A percentile compares a stretch with the other conserved stretches of the same genome.
These are phyloP conservation scores for Colletotrichum abscissum DNA, from an alignment of 2,329 filamentous ascomycete species.

Conservation along the genomic window DNA sequence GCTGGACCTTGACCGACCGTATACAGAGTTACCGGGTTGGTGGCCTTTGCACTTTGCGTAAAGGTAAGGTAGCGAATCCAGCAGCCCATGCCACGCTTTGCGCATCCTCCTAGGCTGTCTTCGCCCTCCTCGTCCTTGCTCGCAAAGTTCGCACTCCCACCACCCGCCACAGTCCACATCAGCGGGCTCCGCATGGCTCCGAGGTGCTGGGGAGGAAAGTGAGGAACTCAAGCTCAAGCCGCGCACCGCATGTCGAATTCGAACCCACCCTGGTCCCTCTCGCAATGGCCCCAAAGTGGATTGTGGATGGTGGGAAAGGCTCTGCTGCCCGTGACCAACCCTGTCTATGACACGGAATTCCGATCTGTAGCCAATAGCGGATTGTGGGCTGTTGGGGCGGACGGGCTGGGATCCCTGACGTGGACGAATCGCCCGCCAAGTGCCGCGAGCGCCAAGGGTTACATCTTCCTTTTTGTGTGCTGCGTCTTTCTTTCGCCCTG, in stretches of 20 bases:
- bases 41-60: slow-evolving; percentile 15
- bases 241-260: background rate
- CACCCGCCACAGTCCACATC: slow-evolving; percentile 15
- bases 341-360: slow-evolving; percentile 10
- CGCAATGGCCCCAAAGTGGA: background rate
- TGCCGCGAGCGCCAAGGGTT: slow-evolving; percentile 28
- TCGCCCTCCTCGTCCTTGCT: background rate
- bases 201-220: background rate
- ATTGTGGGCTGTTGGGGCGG: background rate
- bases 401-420: slow-evolving; percentile 25
- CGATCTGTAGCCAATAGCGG: slow-evolving; percentile 6
- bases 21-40: slow-evolving; percentile 2
- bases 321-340: background rate
- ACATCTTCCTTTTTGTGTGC: slow-evolving; percentile 4
- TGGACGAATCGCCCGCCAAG: slow-evolving; percentile 33
- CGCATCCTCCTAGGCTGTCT: background rate
- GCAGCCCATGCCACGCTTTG: background rate
- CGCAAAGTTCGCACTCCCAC: slow-evolving; percentile 4
- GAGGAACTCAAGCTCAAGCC: background rate
- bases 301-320: slow-evolving; percentile 2
- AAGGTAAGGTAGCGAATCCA: background rate
- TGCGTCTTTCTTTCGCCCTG: background rate
- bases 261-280: background rate
- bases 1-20: slow-evolving; percentile 21
- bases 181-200: slow-evolving; percentile 27